These are phyloP conservation scores for Acorus gramineus DNA, from an alignment of 106 monocot species.

Conservation along the genomic window DNA sequence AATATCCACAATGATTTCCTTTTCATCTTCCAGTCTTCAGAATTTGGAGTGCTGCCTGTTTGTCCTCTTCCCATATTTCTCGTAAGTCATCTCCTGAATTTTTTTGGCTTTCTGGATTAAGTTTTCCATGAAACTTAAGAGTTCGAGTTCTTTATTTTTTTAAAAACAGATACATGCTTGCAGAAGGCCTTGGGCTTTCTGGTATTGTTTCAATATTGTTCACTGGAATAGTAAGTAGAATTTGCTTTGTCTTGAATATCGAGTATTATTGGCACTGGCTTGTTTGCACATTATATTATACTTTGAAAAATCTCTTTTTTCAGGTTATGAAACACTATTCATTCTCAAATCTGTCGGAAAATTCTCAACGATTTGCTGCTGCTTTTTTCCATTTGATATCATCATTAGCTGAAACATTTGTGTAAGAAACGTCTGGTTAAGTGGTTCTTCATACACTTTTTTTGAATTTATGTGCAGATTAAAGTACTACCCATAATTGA, in stretches of 20 bases:
- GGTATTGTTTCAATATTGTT: slow-evolving; percentile 99
- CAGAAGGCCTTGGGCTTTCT: slow-evolving; percentile 90
- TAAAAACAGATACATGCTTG: slow-evolving; percentile 85
- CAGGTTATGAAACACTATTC: slow-evolving; percentile 98
- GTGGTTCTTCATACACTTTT: background rate
- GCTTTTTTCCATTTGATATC: slow-evolving; percentile 95
- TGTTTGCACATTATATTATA: too few species aligned
- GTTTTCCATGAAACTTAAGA: background rate
- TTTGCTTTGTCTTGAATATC: background rate
- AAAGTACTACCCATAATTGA: background rate
- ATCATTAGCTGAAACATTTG: slow-evolving; percentile 96
- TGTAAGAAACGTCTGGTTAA: slow-evolving; percentile 42
- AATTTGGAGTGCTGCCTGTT: slow-evolving; percentile 96
- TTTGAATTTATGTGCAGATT: background rate
- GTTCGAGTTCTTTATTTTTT: background rate
- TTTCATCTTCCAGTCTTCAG: slow-evolving; percentile 55
- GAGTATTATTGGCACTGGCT: too few species aligned
- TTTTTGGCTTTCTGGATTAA: slow-evolving; percentile 12
- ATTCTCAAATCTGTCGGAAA: slow-evolving; percentile 87
- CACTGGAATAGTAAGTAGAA: slow-evolving; percentile 87
- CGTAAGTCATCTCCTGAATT: slow-evolving; percentile 44
- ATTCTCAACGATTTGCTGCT: slow-evolving; percentile 73
- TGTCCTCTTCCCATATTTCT: slow-evolving; percentile 99
- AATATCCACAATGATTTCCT: background rate
- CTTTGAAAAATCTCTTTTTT: slow-evolving; percentile 2